Percentiles rank a stretch among this genome's conserved stretches.
Evolutionary conservation across 1,284 basidiomycete genomes (phyloP).

Genomic region (Exsudoporus floridanus): DNA sequence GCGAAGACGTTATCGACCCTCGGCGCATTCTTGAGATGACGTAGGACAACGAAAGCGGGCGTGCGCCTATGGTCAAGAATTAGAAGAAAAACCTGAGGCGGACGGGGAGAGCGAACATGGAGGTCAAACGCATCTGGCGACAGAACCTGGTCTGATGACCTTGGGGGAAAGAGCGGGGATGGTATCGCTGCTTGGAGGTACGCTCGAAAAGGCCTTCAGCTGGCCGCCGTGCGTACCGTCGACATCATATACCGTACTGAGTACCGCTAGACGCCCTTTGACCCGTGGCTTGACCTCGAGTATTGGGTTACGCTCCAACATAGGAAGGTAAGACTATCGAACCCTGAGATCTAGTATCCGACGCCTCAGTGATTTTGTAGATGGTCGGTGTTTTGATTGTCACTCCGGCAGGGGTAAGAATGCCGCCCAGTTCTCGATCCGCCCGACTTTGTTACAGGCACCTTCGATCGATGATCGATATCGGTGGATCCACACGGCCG

Average conservation of each 20-base stretch:
- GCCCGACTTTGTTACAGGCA: slow-evolving; percentile 48
- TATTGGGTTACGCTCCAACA: slow-evolving; percentile 44
- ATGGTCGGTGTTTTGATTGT: slow-evolving; percentile 45
- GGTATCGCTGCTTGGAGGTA: no score
- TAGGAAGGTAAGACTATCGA: slow-evolving; percentile 9
- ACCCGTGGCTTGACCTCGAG: slow-evolving; percentile 46
- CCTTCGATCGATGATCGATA: no score
- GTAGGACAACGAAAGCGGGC: slow-evolving; percentile 36
- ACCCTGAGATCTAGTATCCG: no score
- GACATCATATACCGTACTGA: not conserved
- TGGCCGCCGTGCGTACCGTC: no score
- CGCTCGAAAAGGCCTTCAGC: no score
- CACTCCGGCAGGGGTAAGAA: slow-evolving; percentile 45
- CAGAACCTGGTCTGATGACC: no score
- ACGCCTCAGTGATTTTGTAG: slow-evolving; percentile 13
- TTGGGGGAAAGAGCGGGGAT: no score
- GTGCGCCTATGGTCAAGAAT: slow-evolving; percentile 37
- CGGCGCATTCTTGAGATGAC: slow-evolving; percentile 41
- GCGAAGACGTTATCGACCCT: slow-evolving; percentile 45
- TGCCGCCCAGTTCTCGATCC: slow-evolving; percentile 43
- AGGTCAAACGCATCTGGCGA: no score
- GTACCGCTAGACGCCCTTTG: slow-evolving; percentile 35
- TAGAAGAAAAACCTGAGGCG: slow-evolving; percentile 27
- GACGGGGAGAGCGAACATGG: no score
- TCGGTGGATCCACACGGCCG: slow-evolving; percentile 44